Evolutionary conservation across 371 early-diverging fungal species (phyloP).

Genomic region (Funneliformis caledonium): DNA sequence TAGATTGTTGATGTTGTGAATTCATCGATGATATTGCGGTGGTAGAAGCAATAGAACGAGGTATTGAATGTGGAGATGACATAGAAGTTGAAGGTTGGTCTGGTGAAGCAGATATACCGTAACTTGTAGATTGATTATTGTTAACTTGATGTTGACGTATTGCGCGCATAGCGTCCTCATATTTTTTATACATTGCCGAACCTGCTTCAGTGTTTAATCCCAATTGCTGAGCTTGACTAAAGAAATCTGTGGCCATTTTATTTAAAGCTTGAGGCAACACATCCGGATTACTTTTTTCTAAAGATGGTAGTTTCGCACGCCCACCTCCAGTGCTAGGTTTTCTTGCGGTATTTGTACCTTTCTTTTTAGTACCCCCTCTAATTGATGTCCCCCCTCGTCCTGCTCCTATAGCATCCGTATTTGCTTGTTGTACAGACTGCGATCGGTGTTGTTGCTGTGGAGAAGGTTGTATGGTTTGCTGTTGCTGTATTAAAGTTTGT

Average conservation of each 20-base stretch:
- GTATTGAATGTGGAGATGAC: not conserved
- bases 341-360: not conserved
- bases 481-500: not conserved
- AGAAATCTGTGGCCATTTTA: conserved; percentile 5
- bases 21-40: not conserved
- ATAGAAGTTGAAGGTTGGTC: not conserved
- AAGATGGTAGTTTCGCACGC: not conserved
- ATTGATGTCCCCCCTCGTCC: not conserved
- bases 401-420: not conserved
- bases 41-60: conserved; percentile 7
- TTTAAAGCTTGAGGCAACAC: not conserved
- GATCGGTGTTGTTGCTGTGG: not conserved
- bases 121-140: conserved; percentile 9
- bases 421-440: not conserved
- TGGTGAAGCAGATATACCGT: not conserved
- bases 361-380: not conserved
- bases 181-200: not conserved
- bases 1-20: conserved; percentile 4
- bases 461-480: not conserved
- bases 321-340: not conserved
- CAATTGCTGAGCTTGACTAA: not conserved
- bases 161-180: not conserved
- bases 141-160: not conserved
- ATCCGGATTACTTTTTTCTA: not conserved
- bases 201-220: conserved; percentile 3